phyloP scores from a whole-genome alignment of 176 grass and related monocot species.

The Tillandsia fasciculata region DNA sequence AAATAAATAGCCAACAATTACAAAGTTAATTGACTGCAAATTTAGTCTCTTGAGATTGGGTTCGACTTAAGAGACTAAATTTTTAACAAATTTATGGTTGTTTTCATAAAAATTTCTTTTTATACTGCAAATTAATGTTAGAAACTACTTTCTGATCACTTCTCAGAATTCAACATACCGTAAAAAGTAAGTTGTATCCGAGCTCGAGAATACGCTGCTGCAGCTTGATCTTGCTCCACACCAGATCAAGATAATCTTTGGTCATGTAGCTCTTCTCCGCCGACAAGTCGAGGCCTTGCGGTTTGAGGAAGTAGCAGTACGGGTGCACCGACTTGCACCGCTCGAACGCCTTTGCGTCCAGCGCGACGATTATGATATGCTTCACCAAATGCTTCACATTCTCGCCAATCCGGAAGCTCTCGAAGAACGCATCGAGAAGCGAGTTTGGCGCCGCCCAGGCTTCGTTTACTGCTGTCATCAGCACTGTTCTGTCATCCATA shows the following conservation, averaged over 20 bases:
- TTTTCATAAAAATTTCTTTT: background rate
- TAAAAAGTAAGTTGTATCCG: slow-evolving; percentile 66
- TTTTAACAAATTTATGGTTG: background rate
- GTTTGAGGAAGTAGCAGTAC: slow-evolving; percentile 51
- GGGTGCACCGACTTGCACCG: slow-evolving; percentile 40
- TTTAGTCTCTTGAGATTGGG: no score
- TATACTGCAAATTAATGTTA: background rate
- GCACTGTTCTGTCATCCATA: slow-evolving; percentile 50
- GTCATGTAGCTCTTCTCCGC: slow-evolving; percentile 27
- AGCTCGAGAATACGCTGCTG: slow-evolving; percentile 47
- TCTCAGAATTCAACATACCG: slow-evolving; percentile 33
- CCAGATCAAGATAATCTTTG: slow-evolving; percentile 54
- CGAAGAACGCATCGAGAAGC: slow-evolving; percentile 56
- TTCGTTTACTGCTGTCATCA: slow-evolving; percentile 53
- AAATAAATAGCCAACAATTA: no score
- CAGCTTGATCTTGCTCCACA: slow-evolving; percentile 52
- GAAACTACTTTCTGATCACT: no score
- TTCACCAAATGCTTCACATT: slow-evolving; percentile 31
- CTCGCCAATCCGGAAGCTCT: slow-evolving; percentile 51
- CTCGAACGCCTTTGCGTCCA: slow-evolving; percentile 34
- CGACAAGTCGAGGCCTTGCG: slow-evolving; percentile 12
- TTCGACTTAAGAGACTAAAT: no score
- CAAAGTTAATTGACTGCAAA: background rate
- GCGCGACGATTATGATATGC: slow-evolving; percentile 48
- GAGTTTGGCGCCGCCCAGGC: slow-evolving; percentile 50